Percentiles rank a stretch among this genome's conserved stretches.
Conservation (phyloP, 2,329 filamentous ascomycete genomes). For the Xylaria sp. region DNA sequence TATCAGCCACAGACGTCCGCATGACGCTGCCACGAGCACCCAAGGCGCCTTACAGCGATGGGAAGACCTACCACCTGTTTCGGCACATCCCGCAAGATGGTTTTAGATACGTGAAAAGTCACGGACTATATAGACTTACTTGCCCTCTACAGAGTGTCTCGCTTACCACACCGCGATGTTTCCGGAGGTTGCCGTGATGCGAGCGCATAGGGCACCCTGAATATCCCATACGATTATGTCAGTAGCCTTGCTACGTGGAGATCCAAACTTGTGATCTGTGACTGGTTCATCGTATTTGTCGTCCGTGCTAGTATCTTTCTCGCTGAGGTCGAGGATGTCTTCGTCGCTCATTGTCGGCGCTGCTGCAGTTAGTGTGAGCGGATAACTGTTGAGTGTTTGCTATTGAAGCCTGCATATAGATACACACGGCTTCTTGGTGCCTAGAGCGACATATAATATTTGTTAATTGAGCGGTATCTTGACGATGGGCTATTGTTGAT, state of each 20-base stretch:
- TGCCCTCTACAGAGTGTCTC: no score
- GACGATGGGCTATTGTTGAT: neutral
- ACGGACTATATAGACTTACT: neutral
- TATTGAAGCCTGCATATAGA: neutral
- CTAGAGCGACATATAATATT: no score
- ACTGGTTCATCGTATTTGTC: neutral
- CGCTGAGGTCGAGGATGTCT: neutral
- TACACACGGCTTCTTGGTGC: no score
- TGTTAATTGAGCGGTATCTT: neutral
- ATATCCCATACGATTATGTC: no score
- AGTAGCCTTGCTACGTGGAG: no score
- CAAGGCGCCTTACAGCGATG: neutral
- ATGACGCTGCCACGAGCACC: neutral
- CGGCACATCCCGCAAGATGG: neutral
- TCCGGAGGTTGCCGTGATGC: neutral
- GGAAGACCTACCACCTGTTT: constrained; percentile 15
- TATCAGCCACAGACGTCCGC: neutral
- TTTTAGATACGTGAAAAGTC: neutral
- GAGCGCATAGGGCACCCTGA: no score
- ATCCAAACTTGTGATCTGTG: no score
- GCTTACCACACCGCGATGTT: no score
- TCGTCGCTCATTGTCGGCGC: constrained; percentile 1
- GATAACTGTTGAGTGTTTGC: no score
- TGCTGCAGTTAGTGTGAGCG: neutral
- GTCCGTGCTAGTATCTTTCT: neutral